Base-by-base conservation (phyloP, 208 protist species). In the Tetramitus jugosus region DNA sequence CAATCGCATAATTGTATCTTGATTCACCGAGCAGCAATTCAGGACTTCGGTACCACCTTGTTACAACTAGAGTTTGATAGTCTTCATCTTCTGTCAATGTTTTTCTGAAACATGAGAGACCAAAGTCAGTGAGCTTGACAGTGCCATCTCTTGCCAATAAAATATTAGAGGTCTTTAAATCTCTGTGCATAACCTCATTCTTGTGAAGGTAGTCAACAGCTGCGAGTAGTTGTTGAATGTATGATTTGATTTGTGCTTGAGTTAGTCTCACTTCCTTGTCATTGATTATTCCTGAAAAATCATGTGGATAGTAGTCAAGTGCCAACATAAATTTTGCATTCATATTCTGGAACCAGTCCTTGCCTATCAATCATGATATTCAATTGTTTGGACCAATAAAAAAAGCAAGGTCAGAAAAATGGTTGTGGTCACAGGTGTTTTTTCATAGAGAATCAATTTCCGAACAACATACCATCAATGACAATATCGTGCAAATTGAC, bases 251-350 rank as follows among this genome's bases (percentile, higher is more conserved):
- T 40, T 84, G 35, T 37, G 3, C 1, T 45, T 84, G 39, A 65
- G 60, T 40, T 40, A 83, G 83, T 45, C 1, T 42, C 23, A 62
- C n/a, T 20, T 43, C 20, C 29, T 53, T 49, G 17, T 84, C 80
- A 49, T 17, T 4, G 3, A 79, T 49, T 42, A 83, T 20, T 40
- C 77, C 43, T 45, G 40, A 26, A 26, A 84, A 71, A 64, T 84
- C 81, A n/a, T 82, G 76, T 37, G 29, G 29, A 0, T n/a, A 4
- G n/a, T n/a, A 72, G 14, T 90, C 86, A 81, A 90, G 86, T 43
- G 78, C 81, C 68, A 90, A 75, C 45, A 79, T 90, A 33, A 90
- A 79, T 26, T n/a, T n/a, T n/a, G n/a, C n/a, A n/a, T n/a, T n/a
- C n/a, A n/a, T n/a, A n/a, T n/a, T n/a, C n/a, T n/a, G n/a, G n/a